Evolutionary conservation across 202 grass and related monocot genomes (phyloP), one percentile per base, ranked within the genome.

Genomic region (Carex arenaria): DNA sequence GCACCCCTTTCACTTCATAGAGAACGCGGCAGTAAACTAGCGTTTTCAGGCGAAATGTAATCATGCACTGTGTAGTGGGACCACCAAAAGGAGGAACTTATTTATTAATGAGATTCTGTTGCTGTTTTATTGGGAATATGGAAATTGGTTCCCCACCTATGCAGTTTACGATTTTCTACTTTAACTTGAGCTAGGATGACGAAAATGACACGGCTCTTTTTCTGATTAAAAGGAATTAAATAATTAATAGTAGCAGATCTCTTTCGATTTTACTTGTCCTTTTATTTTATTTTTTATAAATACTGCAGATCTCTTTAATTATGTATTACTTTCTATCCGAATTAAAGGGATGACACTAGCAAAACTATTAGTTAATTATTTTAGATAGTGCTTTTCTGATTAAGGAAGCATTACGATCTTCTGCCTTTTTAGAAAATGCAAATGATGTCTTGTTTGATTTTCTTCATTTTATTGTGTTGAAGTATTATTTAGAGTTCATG

Each of bases 91-190:
- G 32, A 34, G 32, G 32, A 34, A 34, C 32, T 34, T 34, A 34
- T 34, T 34, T 32, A 32, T 82, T n/a, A 82, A 82, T 82, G 43
- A 31, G 61, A 40, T 82, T 67, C 23, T 12, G 4, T 54, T n/a
- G 79, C 42, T 65, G 79, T 51, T 82, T 82, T 65, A 65, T 67
- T 81, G 79, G 76, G 9, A 80, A 61, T 28, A 65, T 43, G 53
- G 17, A 63, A 57, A 80, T 19, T 2, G 1, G 0, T 80, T 62
- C 3, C 3, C 3, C 10, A 0, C 36, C 3, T 20, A 0, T 17
- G 15, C 53, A 36, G 1, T 34, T 32, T 52, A 82, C 80, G 26
- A 31, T 3, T 53, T 12, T 82, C 49, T 82, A 82, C 63, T 36
- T 52, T 49, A 14, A 11, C 17, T 72, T 51, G 42, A 2, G 20